Percentiles rank a stretch among this genome's conserved stretches.
These are phyloP conservation scores for Russula olivacea DNA, from an alignment of 768 basidiomycete species.

Conservation along the genomic window DNA sequence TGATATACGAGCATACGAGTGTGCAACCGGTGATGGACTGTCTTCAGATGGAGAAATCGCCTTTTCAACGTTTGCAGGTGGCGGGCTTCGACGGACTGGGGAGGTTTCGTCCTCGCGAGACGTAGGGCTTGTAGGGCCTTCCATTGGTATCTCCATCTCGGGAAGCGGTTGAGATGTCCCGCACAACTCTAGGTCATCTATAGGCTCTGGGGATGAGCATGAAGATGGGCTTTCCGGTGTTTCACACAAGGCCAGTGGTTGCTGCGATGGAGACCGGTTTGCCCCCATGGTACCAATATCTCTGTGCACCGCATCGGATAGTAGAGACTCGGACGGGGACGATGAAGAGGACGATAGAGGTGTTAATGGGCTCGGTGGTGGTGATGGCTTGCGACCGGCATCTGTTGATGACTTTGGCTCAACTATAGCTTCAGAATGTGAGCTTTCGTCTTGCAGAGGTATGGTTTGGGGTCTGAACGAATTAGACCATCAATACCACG, in stretches of 20 bases:
- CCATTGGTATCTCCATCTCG: background rate
- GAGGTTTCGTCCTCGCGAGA: slow-evolving; percentile 10
- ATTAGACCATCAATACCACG: background rate
- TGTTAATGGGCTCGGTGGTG: slow-evolving; percentile 13
- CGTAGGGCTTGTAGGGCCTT: slow-evolving; percentile 4
- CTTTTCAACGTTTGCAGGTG: background rate
- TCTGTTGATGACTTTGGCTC: background rate
- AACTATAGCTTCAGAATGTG: background rate
- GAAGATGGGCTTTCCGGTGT: background rate
- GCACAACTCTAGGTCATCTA: background rate
- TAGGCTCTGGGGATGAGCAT: background rate
- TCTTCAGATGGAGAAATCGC: background rate
- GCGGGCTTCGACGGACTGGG: background rate
- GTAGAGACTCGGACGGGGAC: background rate
- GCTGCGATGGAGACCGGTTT: background rate
- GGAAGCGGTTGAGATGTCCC: background rate
- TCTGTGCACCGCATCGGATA: background rate
- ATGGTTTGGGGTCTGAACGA: background rate
- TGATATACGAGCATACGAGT: slow-evolving; percentile 4
- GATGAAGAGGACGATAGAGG: slow-evolving; percentile 9
- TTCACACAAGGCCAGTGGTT: background rate
- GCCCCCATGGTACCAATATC: background rate
- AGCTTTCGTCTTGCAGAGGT: background rate
- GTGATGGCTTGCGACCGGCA: background rate
- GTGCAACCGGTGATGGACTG: background rate